Base-by-base conservation (phyloP, 495 filamentous ascomycete genomes). In the Tuber microsphaerosporum region DNA sequence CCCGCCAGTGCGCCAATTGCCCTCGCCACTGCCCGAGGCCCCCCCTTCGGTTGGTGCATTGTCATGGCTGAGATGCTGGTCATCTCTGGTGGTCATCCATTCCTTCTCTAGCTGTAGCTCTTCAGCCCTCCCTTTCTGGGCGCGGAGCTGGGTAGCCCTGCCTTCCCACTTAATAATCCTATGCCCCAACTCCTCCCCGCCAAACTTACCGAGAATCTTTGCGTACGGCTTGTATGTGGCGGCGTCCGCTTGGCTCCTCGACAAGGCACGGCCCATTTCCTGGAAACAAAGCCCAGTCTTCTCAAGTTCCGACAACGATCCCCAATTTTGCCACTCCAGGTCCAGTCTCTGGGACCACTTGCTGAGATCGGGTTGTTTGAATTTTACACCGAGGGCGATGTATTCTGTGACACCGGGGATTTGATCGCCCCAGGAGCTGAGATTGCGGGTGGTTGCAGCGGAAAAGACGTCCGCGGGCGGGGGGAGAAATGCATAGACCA, bases 121-220 rank as follows among this genome's bases (percentile, higher is more conserved):
- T 73, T 79, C 77, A 16, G 77, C 77, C 42, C 77, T 79, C n/a
- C 77, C 77, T 26, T 79, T 65, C 19, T 61, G 43, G 51, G 78
- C 77, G 61, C 77, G 70, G 34, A 79, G 22, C 73, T 73, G 70
- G 19, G 77, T 77, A 39, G 77, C 77, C n/a, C 76, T 45, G 20
- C 77, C 76, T 31, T 79, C 77, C 77, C 77, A 79, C 68, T 79
- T 79, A 22, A 71, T 70, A 31, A 73, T 74, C 34, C 77, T 45
- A 41, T 79, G 72, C 2, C 71, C 76, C 41, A 79, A 48, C 76
- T 79, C 71, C 44, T 79, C 16, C 72, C 77, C 51, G 22, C 73
- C 20, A 1, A 65, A 17, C 34, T 65, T 65, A 2, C 45, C 76
- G 70, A 76, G 78, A 44, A 79, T 19, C 42, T 39, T 71, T 10